Evolutionary conservation across 1,284 basidiomycete genomes (phyloP).

Genomic region (Sanghuangporus baumii): DNA sequence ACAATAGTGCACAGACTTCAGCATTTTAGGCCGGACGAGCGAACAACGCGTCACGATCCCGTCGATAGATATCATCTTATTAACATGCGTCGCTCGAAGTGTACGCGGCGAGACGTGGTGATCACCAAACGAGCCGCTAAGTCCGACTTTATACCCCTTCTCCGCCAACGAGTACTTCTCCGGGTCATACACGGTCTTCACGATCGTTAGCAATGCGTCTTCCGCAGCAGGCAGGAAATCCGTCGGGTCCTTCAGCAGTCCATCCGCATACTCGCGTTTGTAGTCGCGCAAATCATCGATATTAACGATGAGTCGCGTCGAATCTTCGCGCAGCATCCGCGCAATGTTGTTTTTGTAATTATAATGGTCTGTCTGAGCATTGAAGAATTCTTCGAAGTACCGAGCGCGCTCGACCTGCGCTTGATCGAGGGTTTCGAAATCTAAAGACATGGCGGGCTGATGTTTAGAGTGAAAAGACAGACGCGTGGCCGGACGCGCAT

Average conservation of each 20-base stretch:
- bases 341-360: slow-evolving; percentile 88
- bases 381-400: slow-evolving; percentile 85
- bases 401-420: slow-evolving; percentile 70
- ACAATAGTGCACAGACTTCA: slow-evolving; percentile 95
- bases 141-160: slow-evolving; percentile 84
- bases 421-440: slow-evolving; percentile 60
- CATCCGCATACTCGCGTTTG: slow-evolving; percentile 76
- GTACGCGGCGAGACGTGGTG: slow-evolving; percentile 97
- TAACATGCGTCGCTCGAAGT: slow-evolving; percentile 82
- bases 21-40: slow-evolving; percentile 97
- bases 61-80: slow-evolving; percentile 95
- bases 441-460: slow-evolving; percentile 60
- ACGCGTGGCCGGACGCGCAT: slow-evolving; percentile 20
- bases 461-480: slow-evolving; percentile 11
- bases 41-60: slow-evolving; percentile 99
- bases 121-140: slow-evolving; percentile 98
- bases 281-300: slow-evolving; percentile 96
- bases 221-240: slow-evolving; percentile 93
- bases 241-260: slow-evolving; percentile 84
- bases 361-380: slow-evolving; percentile 67
- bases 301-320: slow-evolving; percentile 91
- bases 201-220: slow-evolving; percentile 72
- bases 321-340: slow-evolving; percentile 79
- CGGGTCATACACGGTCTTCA: slow-evolving; percentile 72
- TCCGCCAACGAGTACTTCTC: slow-evolving; percentile 80